These are phyloP conservation scores for Biscogniauxia mediterranea DNA, from an alignment of 2,329 filamentous ascomycete genomes.

Conservation along the genomic window DNA sequence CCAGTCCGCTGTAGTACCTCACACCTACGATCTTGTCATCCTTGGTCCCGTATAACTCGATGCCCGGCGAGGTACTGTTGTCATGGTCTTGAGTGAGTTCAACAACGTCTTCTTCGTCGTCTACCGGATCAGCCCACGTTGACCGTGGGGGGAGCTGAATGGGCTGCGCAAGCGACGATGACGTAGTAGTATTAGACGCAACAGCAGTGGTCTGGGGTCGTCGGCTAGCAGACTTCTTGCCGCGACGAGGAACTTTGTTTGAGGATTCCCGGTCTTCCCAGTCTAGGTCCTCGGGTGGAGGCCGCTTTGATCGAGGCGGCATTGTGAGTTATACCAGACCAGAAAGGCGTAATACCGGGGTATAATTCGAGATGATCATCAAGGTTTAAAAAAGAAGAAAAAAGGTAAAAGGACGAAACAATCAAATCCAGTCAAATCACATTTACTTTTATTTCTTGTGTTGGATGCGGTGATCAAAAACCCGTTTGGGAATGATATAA, in stretches of 20 bases:
- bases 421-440: too few relatives aligned
- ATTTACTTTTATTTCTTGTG: too few relatives aligned
- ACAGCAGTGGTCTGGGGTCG: constrained; percentile 14
- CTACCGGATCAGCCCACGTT: constrained; percentile 23
- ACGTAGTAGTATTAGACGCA: constrained; percentile 7
- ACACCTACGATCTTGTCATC: constrained; percentile 57
- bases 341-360: too few relatives aligned
- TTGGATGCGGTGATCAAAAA: too few relatives aligned
- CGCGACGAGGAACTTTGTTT: constrained; percentile 17
- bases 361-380: too few relatives aligned
- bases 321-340: not conserved
- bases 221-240: constrained; percentile 1
- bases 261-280: constrained; percentile 10
- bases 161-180: constrained; percentile 18
- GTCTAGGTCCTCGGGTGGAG: constrained; percentile 7
- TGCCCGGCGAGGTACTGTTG: constrained; percentile 26
- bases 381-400: too few relatives aligned
- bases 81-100: constrained; percentile 46
- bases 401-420: too few relatives aligned
- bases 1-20: constrained; percentile 53
- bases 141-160: constrained; percentile 11
- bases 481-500: too few relatives aligned
- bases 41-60: constrained; percentile 49
- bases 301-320: constrained; percentile 17
- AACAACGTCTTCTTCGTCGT: constrained; percentile 38